Evolutionary conservation across 75 land plant species (phyloP).

Genomic region (Adiantum capillusveneris): DNA sequence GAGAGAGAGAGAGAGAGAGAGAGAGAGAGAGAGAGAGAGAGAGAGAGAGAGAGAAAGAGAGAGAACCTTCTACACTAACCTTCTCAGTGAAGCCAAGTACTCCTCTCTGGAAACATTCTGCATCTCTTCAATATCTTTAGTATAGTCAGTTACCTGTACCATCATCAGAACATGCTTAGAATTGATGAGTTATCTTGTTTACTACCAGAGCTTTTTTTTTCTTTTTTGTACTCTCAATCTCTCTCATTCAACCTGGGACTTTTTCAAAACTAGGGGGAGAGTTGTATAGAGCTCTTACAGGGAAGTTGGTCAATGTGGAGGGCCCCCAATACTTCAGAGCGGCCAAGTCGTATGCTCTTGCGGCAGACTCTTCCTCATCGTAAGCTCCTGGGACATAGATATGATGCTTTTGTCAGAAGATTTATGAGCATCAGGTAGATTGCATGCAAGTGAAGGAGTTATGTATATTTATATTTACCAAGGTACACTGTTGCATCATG

Average conservation of each 20-base stretch:
- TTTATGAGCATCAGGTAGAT: too few species aligned
- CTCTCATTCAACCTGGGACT: too few species aligned
- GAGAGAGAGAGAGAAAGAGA: background rate
- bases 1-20: background rate
- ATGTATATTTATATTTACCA: too few species aligned
- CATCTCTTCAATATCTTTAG: constrained; percentile 96
- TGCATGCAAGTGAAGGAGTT: too few species aligned
- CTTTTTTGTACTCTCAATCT: too few species aligned
- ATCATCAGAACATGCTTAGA: background rate
- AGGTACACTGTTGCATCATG: constrained; percentile 51
- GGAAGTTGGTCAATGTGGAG: constrained; percentile 92
- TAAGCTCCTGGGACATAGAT: constrained; percentile 92
- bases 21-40: background rate
- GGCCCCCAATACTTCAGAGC: constrained; percentile 97
- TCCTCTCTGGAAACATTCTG: constrained; percentile 91
- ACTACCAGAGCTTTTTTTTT: too few species aligned
- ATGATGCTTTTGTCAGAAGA: too few species aligned
- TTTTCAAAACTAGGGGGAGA: too few species aligned
- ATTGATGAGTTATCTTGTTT: too few species aligned
- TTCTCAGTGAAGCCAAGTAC: constrained; percentile 86
- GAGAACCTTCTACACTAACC: too few species aligned
- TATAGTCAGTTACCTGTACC: constrained; percentile 73
- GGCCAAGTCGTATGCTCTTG: constrained; percentile 97
- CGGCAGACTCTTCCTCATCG: constrained; percentile 99
- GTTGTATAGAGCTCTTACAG: too few species aligned